Evolutionary conservation across 495 filamentous ascomycete species (phyloP).

Genomic region (Lasiosphaeriaceae sp.): DNA sequence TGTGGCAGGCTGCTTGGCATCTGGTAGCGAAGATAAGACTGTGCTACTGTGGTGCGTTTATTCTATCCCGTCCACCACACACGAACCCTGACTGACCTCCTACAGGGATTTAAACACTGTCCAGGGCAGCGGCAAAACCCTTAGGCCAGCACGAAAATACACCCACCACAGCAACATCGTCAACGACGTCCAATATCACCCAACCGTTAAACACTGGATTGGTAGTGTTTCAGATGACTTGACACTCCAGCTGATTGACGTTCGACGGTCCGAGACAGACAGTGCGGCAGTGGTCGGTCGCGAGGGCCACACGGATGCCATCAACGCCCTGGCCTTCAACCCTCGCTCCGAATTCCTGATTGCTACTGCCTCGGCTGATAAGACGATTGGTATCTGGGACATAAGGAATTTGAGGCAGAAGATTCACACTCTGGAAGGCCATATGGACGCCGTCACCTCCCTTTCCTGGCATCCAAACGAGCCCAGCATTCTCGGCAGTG

Average conservation of each 20-base stretch:
- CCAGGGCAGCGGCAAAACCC: slow-evolving; percentile 58
- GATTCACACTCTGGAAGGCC: slow-evolving; percentile 79
- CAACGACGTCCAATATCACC: slow-evolving; percentile 95
- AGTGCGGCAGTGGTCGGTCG: slow-evolving; percentile 63
- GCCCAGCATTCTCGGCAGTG: slow-evolving; percentile 79
- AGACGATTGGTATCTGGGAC: slow-evolving; percentile 94
- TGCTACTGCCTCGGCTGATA: slow-evolving; percentile 91
- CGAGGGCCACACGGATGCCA: slow-evolving; percentile 75
- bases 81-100: slow-evolving; percentile 9
- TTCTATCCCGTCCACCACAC: not conserved
- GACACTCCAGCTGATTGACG: slow-evolving; percentile 87
- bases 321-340: slow-evolving; percentile 93
- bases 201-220: slow-evolving; percentile 73
- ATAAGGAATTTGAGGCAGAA: slow-evolving; percentile 81
- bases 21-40: slow-evolving; percentile 86
- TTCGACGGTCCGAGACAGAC: slow-evolving; percentile 59
- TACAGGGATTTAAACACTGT: slow-evolving; percentile 75
- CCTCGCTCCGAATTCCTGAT: slow-evolving; percentile 79
- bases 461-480: slow-evolving; percentile 92
- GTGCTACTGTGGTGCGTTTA: slow-evolving; percentile 77
- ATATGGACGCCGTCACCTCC: slow-evolving; percentile 83
- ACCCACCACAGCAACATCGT: slow-evolving; percentile 87
- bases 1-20: slow-evolving; percentile 73
- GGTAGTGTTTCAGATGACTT: slow-evolving; percentile 94
- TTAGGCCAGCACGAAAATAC: slow-evolving; percentile 69